These are phyloP conservation scores for Exophiala xenobiotica DNA, from an alignment of 2,329 filamentous ascomycete species.

Conservation along the genomic window DNA sequence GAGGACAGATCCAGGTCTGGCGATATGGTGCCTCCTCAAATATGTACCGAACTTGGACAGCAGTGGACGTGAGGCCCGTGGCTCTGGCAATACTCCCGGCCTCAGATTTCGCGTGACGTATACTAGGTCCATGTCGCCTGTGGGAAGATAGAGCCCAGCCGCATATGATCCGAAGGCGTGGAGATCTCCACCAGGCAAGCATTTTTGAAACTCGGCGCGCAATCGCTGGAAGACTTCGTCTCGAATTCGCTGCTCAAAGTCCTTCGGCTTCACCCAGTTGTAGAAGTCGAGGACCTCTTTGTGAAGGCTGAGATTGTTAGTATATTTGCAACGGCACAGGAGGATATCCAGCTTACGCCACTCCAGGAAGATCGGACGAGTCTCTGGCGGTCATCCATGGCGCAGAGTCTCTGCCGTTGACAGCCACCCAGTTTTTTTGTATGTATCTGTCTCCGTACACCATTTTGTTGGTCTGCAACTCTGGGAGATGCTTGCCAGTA, in stretches of 20 bases:
- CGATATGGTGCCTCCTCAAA: slow-evolving; percentile 58
- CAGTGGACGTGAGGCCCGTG: slow-evolving; percentile 50
- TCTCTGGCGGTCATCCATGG: slow-evolving; percentile 15
- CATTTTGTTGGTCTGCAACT: slow-evolving; percentile 33
- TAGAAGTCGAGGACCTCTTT: slow-evolving; percentile 90
- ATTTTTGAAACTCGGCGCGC: slow-evolving; percentile 56
- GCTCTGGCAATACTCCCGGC: slow-evolving; percentile 35
- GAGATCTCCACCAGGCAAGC: slow-evolving; percentile 62
- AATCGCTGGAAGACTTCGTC: slow-evolving; percentile 70
- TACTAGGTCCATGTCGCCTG: slow-evolving; percentile 92
- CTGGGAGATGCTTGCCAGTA: slow-evolving; percentile 1
- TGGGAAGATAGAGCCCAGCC: slow-evolving; percentile 72
- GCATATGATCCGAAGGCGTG: slow-evolving; percentile 90
- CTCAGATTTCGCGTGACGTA: slow-evolving; percentile 65
- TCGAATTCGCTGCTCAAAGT: slow-evolving; percentile 76
- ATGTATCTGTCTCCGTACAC: slow-evolving; percentile 15
- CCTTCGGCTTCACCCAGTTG: slow-evolving; percentile 72
- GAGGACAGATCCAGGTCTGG: slow-evolving; percentile 59
- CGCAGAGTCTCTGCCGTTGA: slow-evolving; percentile 5
- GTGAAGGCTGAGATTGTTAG: slow-evolving; percentile 63
- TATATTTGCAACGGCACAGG: too few relatives aligned
- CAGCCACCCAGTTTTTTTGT: slow-evolving; percentile 13
- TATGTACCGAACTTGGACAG: slow-evolving; percentile 64
- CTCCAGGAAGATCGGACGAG: slow-evolving; percentile 15
- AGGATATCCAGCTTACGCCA: slow-evolving; percentile 30